A percentile compares a stretch with the other conserved stretches of the same genome.
These are phyloP conservation scores for Penicillium sp. DNA, from an alignment of 2,329 filamentous ascomycete genomes.

Conservation along the genomic window DNA sequence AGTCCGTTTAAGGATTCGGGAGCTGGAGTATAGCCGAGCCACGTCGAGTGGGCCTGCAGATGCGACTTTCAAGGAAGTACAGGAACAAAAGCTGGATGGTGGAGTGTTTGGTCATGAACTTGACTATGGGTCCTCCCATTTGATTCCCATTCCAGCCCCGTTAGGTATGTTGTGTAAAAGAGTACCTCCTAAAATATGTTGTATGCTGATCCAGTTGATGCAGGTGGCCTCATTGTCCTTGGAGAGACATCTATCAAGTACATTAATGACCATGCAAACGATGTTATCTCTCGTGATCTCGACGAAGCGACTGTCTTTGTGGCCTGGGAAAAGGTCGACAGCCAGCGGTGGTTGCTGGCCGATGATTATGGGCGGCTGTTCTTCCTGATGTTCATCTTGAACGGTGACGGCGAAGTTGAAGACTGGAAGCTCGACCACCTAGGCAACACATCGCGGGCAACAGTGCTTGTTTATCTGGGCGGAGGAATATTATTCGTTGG, in stretches of 20 bases:
- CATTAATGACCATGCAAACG: slow-evolving; percentile 71
- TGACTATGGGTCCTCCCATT: slow-evolving; percentile 59
- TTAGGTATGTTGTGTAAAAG: slow-evolving; percentile 40
- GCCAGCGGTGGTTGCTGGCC: slow-evolving; percentile 77
- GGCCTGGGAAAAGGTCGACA: slow-evolving; percentile 84
- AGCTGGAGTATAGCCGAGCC: slow-evolving; percentile 52
- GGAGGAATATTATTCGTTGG: slow-evolving; percentile 74
- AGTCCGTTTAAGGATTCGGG: slow-evolving; percentile 55
- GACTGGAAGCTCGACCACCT: slow-evolving; percentile 69
- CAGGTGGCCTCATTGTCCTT: slow-evolving; percentile 70
- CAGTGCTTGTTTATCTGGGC: slow-evolving; percentile 70
- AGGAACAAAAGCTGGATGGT: slow-evolving; percentile 34
- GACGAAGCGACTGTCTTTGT: slow-evolving; percentile 79
- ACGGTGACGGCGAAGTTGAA: slow-evolving; percentile 63
- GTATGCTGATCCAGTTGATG: slow-evolving; percentile 47
- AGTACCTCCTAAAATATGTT: slow-evolving; percentile 29
- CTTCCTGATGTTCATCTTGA: slow-evolving; percentile 73
- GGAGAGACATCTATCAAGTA: slow-evolving; percentile 82
- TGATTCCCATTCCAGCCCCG: slow-evolving; percentile 60
- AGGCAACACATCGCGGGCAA: slow-evolving; percentile 69
- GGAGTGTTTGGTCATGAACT: slow-evolving; percentile 50
- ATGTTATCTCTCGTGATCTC: slow-evolving; percentile 62
- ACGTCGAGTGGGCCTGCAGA: slow-evolving; percentile 47
- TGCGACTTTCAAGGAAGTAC: slow-evolving; percentile 54
- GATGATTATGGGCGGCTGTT: slow-evolving; percentile 88